Conservation (phyloP, 202 grass and related monocot genomes). For the Zoysia matrella region DNA sequence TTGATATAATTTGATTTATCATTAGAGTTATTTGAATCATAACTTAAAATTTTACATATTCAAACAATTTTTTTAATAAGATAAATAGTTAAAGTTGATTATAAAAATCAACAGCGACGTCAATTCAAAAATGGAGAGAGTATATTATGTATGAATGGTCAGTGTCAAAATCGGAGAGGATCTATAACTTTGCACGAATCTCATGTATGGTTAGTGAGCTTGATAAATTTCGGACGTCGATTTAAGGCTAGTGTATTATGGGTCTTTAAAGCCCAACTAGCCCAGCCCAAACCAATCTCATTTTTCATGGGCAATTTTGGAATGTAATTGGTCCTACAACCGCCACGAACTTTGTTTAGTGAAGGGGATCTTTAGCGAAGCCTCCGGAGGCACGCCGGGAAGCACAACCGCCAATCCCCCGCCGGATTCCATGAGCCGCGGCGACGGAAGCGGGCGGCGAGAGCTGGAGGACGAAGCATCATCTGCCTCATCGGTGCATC, state of each 20-base stretch:
- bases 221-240: too few relatives aligned
- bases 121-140: too few relatives aligned
- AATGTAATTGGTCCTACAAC: not conserved
- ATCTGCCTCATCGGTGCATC: constrained; percentile 1
- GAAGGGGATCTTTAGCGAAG: not conserved
- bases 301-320: not conserved
- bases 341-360: not conserved
- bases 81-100: too few relatives aligned
- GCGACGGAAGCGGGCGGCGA: constrained; percentile 3
- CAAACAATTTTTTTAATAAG: too few relatives aligned
- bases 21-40: too few relatives aligned
- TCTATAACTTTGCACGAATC: too few relatives aligned
- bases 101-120: too few relatives aligned
- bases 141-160: too few relatives aligned
- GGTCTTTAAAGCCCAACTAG: not conserved
- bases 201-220: too few relatives aligned
- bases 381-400: not conserved
- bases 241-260: not conserved
- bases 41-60: too few relatives aligned
- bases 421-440: constrained; percentile 36
- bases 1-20: too few relatives aligned
- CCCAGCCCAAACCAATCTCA: not conserved
- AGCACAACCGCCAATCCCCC: constrained; percentile 20
- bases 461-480: not conserved
- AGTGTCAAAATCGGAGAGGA: too few relatives aligned